phyloP scores from a whole-genome alignment of 2,329 filamentous ascomycete species.

The Epichloe baconii region DNA sequence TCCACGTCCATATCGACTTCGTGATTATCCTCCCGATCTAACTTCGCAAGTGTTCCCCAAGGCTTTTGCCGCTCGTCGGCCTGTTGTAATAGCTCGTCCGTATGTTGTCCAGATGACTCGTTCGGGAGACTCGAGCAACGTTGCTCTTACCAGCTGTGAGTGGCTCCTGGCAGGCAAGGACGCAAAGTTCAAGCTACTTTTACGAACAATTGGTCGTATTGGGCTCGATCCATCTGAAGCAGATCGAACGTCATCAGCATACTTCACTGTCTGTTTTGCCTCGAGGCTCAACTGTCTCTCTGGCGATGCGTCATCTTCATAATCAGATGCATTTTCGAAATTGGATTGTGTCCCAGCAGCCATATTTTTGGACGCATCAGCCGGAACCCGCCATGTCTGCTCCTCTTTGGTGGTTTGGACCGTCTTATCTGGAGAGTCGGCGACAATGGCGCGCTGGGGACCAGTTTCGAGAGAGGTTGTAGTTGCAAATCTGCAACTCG shows the following conservation, averaged over 20 bases:
- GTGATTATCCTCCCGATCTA: constrained; percentile 30
- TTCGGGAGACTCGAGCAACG: constrained; percentile 57
- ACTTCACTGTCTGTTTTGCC: not conserved
- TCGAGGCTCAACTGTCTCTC: constrained; percentile 4
- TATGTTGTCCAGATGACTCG: constrained; percentile 64
- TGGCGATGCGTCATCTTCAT: constrained; percentile 3
- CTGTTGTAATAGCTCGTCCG: constrained; percentile 62
- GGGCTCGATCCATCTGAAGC: constrained; percentile 62
- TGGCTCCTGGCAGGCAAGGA: constrained; percentile 86
- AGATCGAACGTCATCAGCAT: constrained; percentile 38
- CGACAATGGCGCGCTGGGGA: constrained; percentile 15
- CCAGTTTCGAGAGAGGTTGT: constrained; percentile 10
- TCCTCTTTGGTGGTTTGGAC: constrained; percentile 33
- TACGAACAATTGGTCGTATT: constrained; percentile 64
- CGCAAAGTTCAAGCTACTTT: constrained; percentile 91
- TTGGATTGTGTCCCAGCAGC: not conserved
- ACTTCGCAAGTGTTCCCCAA: constrained; percentile 37
- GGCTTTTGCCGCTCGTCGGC: constrained; percentile 59
- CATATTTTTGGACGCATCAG: constrained; percentile 2
- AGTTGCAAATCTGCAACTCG: constrained; percentile 8
- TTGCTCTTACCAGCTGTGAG: constrained; percentile 74
- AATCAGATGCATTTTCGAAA: not conserved
- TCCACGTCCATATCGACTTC: constrained; percentile 43
- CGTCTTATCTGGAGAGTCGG: constrained; percentile 22
- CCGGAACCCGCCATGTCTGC: constrained; percentile 19